Evolutionary conservation across 2,329 filamentous ascomycete species (phyloP).

Genomic region (Exophiala phaeomuriformis): DNA sequence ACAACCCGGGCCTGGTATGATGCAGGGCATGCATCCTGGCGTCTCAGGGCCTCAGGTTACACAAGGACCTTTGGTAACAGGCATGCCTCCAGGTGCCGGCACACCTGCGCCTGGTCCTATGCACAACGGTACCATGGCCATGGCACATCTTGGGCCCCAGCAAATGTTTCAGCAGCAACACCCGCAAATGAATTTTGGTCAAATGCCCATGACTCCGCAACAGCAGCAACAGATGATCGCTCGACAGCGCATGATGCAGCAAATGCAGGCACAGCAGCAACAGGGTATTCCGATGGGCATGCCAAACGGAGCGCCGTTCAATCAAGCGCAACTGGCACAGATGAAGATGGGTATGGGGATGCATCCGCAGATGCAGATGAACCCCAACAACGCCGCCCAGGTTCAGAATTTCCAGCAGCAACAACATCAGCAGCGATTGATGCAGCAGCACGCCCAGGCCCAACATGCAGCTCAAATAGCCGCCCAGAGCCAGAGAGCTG

Average conservation of each 20-base stretch:
- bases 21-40: slow-evolving; percentile 54
- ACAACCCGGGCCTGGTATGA: slow-evolving; percentile 43
- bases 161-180: slow-evolving; percentile 47
- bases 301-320: slow-evolving; percentile 25
- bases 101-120: slow-evolving; percentile 44
- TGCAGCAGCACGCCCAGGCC: slow-evolving; percentile 31
- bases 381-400: slow-evolving; percentile 34
- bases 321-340: slow-evolving; percentile 38
- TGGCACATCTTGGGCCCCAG: slow-evolving; percentile 54
- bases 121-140: slow-evolving; percentile 50
- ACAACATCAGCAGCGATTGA: slow-evolving; percentile 36
- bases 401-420: slow-evolving; percentile 38
- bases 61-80: slow-evolving; percentile 57
- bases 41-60: slow-evolving; percentile 55
- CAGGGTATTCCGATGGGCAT: slow-evolving; percentile 24
- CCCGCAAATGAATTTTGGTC: slow-evolving; percentile 25
- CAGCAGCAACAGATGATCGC: slow-evolving; percentile 29
- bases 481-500: slow-evolving; percentile 36
- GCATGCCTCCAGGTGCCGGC: slow-evolving; percentile 54
- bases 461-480: slow-evolving; percentile 26
- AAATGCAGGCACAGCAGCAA: slow-evolving; percentile 19
- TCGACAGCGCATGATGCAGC: slow-evolving; percentile 29
- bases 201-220: slow-evolving; percentile 27
- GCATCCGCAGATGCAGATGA: slow-evolving; percentile 31
- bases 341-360: slow-evolving; percentile 25